Conservation (phyloP, 2,329 filamentous ascomycete species). For the Dothistroma septosporum region DNA sequence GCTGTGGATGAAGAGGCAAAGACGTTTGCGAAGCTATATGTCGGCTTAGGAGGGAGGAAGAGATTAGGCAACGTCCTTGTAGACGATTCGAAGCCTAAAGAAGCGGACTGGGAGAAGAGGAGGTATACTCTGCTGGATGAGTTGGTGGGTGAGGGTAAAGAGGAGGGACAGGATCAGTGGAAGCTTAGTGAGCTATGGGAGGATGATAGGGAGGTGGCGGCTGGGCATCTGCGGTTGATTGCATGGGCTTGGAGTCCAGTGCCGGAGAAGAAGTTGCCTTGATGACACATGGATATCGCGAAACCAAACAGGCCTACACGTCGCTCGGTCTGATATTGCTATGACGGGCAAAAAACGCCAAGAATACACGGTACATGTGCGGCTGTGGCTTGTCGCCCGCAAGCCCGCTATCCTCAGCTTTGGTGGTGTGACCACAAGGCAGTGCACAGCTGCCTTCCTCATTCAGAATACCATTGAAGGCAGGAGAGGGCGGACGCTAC, state of each 20-base stretch:
- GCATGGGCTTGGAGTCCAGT: conserved; percentile 33
- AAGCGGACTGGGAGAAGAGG: conserved; percentile 30
- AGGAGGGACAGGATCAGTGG: conserved; percentile 20
- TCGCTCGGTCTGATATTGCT: background rate
- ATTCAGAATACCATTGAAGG: background rate
- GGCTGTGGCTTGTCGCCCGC: no score
- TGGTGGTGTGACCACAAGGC: background rate
- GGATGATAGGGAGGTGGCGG: conserved; percentile 18
- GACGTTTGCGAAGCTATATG: conserved; percentile 27
- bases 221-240: conserved; percentile 26
- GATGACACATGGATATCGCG: background rate
- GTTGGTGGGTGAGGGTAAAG: conserved; percentile 24
- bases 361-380: background rate
- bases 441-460: background rate
- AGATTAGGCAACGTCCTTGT: conserved; percentile 31
- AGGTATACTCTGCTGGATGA: conserved; percentile 25
- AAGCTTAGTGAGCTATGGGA: conserved; percentile 24
- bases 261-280: conserved; percentile 22
- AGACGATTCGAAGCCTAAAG: conserved; percentile 27
- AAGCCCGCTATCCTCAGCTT: background rate
- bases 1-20: conserved; percentile 15
- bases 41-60: conserved; percentile 25
- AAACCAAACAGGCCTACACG: no score
- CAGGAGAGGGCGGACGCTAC: no score
- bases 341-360: background rate